Evolutionary conservation across 177 flowering plant genomes (phyloP).

Genomic region (Vitis hybrid): DNA sequence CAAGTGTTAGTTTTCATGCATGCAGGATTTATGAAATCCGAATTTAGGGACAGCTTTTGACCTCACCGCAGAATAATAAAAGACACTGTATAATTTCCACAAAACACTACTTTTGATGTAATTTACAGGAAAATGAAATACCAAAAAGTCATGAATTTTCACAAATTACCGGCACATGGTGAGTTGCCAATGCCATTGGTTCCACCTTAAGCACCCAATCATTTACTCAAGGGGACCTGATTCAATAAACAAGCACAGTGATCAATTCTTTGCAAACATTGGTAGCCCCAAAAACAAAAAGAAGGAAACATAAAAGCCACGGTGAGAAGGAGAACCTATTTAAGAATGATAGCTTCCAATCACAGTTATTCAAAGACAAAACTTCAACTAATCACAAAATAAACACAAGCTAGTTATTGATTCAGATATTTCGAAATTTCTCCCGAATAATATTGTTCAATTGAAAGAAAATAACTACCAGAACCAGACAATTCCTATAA

Average conservation of each 20-base stretch:
- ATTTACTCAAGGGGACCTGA: slow-evolving; percentile 29
- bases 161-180: slow-evolving; percentile 45
- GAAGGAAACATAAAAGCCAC: too few relatives aligned
- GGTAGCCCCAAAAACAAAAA: too few relatives aligned
- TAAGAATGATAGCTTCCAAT: background rate
- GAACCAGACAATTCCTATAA: too few relatives aligned
- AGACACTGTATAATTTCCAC: background rate
- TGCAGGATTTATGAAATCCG: background rate
- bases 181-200: slow-evolving; percentile 49
- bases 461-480: too few relatives aligned
- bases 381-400: background rate
- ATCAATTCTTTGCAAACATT: too few relatives aligned
- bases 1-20: background rate
- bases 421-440: too few relatives aligned
- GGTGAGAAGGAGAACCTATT: too few relatives aligned
- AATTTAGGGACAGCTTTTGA: background rate
- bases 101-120: background rate
- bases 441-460: too few relatives aligned
- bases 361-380: background rate
- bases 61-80: background rate
- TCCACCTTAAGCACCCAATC: slow-evolving; percentile 27
- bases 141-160: background rate
- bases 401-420: too few relatives aligned
- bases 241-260: slow-evolving; percentile 2
- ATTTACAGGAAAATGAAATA: background rate